Conservation (phyloP, 176 grass and related monocot species). For the Oryza punctata region DNA sequence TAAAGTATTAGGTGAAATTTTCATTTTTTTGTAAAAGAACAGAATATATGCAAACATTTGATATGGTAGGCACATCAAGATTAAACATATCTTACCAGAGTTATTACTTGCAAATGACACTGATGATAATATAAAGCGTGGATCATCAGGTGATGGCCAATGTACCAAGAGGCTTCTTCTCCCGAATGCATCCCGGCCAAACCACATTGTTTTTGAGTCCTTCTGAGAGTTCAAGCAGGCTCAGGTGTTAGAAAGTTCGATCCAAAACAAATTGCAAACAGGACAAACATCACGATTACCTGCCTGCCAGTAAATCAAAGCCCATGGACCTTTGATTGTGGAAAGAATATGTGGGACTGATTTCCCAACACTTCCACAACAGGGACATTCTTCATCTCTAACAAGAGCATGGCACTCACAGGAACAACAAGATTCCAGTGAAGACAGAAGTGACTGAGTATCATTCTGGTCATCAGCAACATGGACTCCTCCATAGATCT, state of each 20-base stretch:
- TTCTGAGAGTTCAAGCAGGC: slow-evolving; percentile 45
- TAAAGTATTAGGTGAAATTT: background rate
- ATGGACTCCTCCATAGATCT: slow-evolving; percentile 84
- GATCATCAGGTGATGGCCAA: slow-evolving; percentile 70
- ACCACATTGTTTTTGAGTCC: slow-evolving; percentile 69
- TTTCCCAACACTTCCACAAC: slow-evolving; percentile 28
- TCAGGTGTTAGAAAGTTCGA: slow-evolving; percentile 24
- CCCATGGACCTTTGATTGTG: slow-evolving; percentile 81
- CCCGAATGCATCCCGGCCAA: slow-evolving; percentile 86
- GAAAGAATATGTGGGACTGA: slow-evolving; percentile 69
- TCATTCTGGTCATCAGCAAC: slow-evolving; percentile 66
- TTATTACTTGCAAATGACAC: slow-evolving; percentile 39
- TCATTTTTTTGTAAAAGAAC: background rate
- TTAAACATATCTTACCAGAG: slow-evolving; percentile 44
- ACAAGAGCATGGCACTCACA: slow-evolving; percentile 38
- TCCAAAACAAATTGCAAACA: slow-evolving; percentile 2
- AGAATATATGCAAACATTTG: background rate
- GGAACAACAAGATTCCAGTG: slow-evolving; percentile 65
- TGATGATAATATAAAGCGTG: slow-evolving; percentile 78
- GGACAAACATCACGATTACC: slow-evolving; percentile 38
- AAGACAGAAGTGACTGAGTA: slow-evolving; percentile 57
- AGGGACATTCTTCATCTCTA: slow-evolving; percentile 43
- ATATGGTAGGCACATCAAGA: slow-evolving; percentile 1
- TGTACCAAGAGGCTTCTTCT: slow-evolving; percentile 90
- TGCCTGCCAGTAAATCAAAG: slow-evolving; percentile 95